phyloP scores from a whole-genome alignment of 768 basidiomycete species.

The Saitozyma podzolica region DNA sequence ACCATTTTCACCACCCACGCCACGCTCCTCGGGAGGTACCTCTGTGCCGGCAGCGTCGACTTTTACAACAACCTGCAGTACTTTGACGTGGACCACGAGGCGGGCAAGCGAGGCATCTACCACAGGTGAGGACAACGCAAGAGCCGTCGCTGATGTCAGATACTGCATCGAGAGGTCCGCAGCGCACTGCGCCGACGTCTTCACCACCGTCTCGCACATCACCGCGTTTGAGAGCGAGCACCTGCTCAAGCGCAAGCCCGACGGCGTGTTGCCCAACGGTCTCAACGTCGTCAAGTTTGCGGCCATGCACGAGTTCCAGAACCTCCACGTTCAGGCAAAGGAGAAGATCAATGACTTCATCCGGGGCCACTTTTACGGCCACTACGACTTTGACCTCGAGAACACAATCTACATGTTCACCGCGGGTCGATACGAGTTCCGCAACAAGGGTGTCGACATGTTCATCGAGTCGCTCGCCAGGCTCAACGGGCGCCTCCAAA shows the following conservation, averaged over 20 bases:
- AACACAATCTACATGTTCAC: slow-evolving; percentile 82
- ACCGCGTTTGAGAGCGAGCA: slow-evolving; percentile 98
- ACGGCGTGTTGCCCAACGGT: slow-evolving; percentile 95
- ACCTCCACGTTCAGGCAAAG: slow-evolving; percentile 86
- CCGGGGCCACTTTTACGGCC: slow-evolving; percentile 95
- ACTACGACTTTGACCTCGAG: slow-evolving; percentile 93
- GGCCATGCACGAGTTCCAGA: slow-evolving; percentile 96
- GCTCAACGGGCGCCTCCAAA: slow-evolving; percentile 66
- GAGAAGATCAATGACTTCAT: slow-evolving; percentile 99
- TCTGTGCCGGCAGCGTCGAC: slow-evolving; percentile 96
- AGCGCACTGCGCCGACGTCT: slow-evolving; percentile 94
- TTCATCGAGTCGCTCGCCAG: slow-evolving; percentile 84
- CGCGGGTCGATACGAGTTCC: slow-evolving; percentile 97
- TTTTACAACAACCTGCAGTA: slow-evolving; percentile 99
- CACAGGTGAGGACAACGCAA: slow-evolving; percentile 59
- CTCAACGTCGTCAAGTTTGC: slow-evolving; percentile 98
- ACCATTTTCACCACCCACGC: slow-evolving; percentile 99
- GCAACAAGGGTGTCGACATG: slow-evolving; percentile 99
- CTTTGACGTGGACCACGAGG: slow-evolving; percentile 99
- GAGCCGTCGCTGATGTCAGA: slow-evolving; percentile 18
- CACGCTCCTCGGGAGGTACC: slow-evolving; percentile 94
- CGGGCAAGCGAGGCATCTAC: slow-evolving; percentile 98
- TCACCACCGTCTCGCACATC: slow-evolving; percentile 97
- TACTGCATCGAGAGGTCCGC: slow-evolving; percentile 97
- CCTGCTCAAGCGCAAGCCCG: slow-evolving; percentile 90